These are phyloP conservation scores for Coemansia guatemalensis DNA, from an alignment of 192 early-diverging fungal genomes.

Conservation along the genomic window DNA sequence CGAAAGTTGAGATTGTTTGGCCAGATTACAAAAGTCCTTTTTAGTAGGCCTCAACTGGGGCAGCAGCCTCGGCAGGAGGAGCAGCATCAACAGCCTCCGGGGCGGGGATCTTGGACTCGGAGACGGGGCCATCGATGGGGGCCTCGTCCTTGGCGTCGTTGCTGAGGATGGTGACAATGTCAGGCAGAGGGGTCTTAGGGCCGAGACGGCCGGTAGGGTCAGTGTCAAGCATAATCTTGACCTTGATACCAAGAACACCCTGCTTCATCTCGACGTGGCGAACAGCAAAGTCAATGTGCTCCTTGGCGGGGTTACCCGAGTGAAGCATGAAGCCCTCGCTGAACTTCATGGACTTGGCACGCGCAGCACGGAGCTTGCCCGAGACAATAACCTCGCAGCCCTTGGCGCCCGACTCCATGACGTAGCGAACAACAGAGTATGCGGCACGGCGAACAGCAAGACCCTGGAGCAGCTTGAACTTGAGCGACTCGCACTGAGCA, in stretches of 20 bases:
- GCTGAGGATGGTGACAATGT: constrained; percentile 87
- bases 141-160: constrained; percentile 85
- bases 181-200: constrained; percentile 95
- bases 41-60: constrained; percentile 48
- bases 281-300: constrained; percentile 94
- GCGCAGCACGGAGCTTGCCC: constrained; percentile 98
- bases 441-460: constrained; percentile 96
- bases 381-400: constrained; percentile 99
- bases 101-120: constrained; percentile 56
- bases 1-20: constrained; percentile 8
- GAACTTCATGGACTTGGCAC: constrained; percentile 99
- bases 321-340: constrained; percentile 99
- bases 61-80: constrained; percentile 29
- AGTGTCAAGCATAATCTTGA: constrained; percentile 98
- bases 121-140: constrained; percentile 65
- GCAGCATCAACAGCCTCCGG: constrained; percentile 26
- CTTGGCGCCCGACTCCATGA: constrained; percentile 99
- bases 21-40: constrained; percentile 24
- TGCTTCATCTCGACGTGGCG: constrained; percentile 98
- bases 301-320: constrained; percentile 97
- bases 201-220: constrained; percentile 93
- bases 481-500: constrained; percentile 98
- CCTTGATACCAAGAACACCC: constrained; percentile 99
- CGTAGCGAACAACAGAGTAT: constrained; percentile 98
- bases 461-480: constrained; percentile 96